These are phyloP conservation scores for Leccinum solheimii DNA, from an alignment of 1,284 basidiomycete species.

Conservation along the genomic window DNA sequence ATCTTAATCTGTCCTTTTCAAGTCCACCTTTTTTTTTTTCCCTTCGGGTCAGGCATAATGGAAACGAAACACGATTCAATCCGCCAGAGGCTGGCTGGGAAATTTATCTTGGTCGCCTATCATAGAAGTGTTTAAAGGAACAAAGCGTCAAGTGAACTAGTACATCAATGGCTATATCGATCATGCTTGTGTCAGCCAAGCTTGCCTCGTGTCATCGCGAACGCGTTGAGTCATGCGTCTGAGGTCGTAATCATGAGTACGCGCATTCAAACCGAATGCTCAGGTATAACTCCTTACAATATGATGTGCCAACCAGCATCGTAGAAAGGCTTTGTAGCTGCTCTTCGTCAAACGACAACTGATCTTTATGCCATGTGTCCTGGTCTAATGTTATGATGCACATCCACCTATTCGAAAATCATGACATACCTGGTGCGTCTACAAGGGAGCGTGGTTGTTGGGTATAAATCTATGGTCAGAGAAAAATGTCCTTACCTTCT, in stretches of 20 bases:
- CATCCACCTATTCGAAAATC: constrained; percentile 20
- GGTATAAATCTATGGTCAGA: constrained; percentile 16
- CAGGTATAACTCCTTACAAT: constrained; percentile 58
- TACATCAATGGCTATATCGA: constrained; percentile 4
- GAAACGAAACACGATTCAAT: not conserved
- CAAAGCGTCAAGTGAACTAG: not conserved
- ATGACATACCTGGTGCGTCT: constrained; percentile 68
- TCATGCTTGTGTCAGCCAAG: not conserved
- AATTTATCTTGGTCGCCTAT: constrained; percentile 1
- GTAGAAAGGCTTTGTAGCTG: constrained; percentile 85
- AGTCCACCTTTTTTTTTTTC: constrained; percentile 2
- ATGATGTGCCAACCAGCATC: constrained; percentile 88
- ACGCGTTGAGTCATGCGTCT: constrained; percentile 26
- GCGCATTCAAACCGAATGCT: not conserved
- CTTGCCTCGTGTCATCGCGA: constrained; percentile 2
- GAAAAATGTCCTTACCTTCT: constrained; percentile 56
- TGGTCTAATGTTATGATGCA: constrained; percentile 33
- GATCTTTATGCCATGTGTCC: constrained; percentile 94
- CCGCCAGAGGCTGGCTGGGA: not conserved
- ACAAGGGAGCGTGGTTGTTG: constrained; percentile 15
- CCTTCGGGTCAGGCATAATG: not conserved
- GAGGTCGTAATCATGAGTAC: constrained; percentile 14
- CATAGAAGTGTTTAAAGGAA: not conserved
- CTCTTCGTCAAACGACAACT: constrained; percentile 87
- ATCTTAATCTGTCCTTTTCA: constrained; percentile 21